Evolutionary conservation across 768 basidiomycete species (phyloP).

Genomic region (Boletus coccyginus): DNA sequence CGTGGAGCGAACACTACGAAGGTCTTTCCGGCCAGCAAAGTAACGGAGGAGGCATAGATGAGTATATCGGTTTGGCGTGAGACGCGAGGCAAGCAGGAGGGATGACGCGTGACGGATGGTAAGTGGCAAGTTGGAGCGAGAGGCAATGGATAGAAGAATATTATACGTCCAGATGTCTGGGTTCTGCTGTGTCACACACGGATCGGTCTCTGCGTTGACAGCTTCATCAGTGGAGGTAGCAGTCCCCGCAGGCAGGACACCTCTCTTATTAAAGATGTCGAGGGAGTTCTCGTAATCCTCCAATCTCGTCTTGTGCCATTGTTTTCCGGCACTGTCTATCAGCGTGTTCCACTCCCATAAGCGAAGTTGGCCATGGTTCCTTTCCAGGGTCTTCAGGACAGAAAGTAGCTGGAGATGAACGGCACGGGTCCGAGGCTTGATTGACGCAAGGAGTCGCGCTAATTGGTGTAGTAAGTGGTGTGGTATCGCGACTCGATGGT

Average conservation of each 20-base stretch:
- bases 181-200: constrained; percentile 8
- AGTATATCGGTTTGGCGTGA: constrained; percentile 60
- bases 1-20: constrained; percentile 54
- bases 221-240: constrained; percentile 6
- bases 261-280: constrained; percentile 60
- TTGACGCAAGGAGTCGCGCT: constrained; percentile 52
- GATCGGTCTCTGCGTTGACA: constrained; percentile 3
- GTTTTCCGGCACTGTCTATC: constrained; percentile 63
- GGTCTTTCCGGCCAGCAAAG: constrained; percentile 45
- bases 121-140: constrained; percentile 42
- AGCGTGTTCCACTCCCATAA: constrained; percentile 78
- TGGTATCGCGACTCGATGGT: constrained; percentile 26
- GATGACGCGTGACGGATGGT: constrained; percentile 50
- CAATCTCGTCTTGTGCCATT: constrained; percentile 54
- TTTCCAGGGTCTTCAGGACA: constrained; percentile 57
- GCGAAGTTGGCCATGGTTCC: constrained; percentile 51
- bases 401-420: constrained; percentile 66
- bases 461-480: constrained; percentile 56
- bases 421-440: constrained; percentile 54
- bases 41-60: constrained; percentile 58
- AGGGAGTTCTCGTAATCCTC: constrained; percentile 62
- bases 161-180: constrained; percentile 74
- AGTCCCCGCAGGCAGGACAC: constrained; percentile 28
- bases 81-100: constrained; percentile 52
- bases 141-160: constrained; percentile 63